Evolutionary conservation across 352 stramenopile species (phyloP), one percentile per base, ranked within the genome.

Genomic region (Globisporangium cederbergense): DNA sequence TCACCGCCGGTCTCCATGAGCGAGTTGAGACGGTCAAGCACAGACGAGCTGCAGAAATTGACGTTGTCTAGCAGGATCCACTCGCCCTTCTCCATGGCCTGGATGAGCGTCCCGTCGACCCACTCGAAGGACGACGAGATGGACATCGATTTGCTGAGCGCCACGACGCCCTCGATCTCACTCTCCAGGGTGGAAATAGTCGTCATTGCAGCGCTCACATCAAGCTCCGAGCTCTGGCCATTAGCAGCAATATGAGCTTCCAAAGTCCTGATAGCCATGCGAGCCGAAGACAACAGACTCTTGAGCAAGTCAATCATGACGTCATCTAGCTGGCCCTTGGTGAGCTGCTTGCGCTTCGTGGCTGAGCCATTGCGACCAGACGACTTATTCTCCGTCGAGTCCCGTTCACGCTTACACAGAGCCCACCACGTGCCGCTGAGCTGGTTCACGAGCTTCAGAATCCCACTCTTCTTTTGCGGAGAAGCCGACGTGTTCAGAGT

Each of bases 21-120:
- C 11, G 97, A 94, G 76, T 99, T 99, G 28, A 99, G 84, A 40
- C 98, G 90, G 87, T 99, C 98, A 25, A 99, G 81, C 18, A 99
- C 98, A 36, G 97, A 99, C 1, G 98, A 97, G 68, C 95, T 97
- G 78, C 97, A 99, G 61, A 99, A 98, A 75, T 99, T 99, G 18
- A 98, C 97, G 71, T 99, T 99, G 73, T 99, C 97, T 14, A 99
- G 78, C 47, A 99, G 73, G 7, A 99, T 77, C 98, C 98, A 99
- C 52, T 99, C 89, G n/a, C 98, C 98, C 36, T 93, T 86, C 55
- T 98, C 88, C 84, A 99, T 98, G 3, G 98, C 98, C 67, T 98
- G 77, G 11, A 99, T 96, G 20, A 99, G 77, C 40, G 97, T 91
- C 6, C 98, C 98, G 76, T 99, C 98, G 16, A 99, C 89, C 98